phyloP scores from a whole-genome alignment of 495 filamentous ascomycete genomes.

The Xylaria castorea region DNA sequence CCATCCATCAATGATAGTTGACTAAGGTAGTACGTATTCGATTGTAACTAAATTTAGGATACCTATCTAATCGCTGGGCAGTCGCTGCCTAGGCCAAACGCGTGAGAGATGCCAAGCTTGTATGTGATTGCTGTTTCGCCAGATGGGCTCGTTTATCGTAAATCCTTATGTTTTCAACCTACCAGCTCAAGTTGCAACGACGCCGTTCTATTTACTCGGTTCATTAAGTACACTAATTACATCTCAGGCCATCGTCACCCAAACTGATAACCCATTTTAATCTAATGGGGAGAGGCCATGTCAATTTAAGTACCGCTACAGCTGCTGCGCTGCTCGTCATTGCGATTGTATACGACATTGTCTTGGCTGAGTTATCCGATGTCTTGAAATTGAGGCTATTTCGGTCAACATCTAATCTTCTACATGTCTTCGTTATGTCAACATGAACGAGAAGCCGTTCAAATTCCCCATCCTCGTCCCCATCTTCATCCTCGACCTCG shows the following conservation, averaged over 20 bases:
- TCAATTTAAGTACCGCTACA: not conserved
- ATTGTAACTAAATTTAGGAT: no score
- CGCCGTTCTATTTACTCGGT: no score
- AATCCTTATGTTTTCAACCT: no score
- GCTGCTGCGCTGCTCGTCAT: not conserved
- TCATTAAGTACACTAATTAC: no score
- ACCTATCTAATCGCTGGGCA: no score
- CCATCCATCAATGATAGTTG: no score
- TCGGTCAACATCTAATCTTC: not conserved
- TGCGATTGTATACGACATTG: not conserved
- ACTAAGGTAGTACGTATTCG: no score
- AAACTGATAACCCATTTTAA: no score
- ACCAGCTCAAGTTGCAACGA: no score
- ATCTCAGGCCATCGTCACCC: not conserved
- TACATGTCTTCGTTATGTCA: not conserved
- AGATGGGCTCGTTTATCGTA: not conserved
- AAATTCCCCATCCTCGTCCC: not conserved
- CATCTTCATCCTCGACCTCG: no score
- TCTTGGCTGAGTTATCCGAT: not conserved
- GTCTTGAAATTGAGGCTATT: conserved; percentile 5
- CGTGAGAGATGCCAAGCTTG: not conserved
- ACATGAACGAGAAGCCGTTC: not conserved
- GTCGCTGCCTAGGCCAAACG: not conserved
- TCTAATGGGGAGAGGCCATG: no score
- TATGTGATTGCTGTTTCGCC: not conserved